Percentiles rank a stretch among this genome's conserved stretches.
Conservation (phyloP, 768 basidiomycete species). For the Tylopilus balloui region DNA sequence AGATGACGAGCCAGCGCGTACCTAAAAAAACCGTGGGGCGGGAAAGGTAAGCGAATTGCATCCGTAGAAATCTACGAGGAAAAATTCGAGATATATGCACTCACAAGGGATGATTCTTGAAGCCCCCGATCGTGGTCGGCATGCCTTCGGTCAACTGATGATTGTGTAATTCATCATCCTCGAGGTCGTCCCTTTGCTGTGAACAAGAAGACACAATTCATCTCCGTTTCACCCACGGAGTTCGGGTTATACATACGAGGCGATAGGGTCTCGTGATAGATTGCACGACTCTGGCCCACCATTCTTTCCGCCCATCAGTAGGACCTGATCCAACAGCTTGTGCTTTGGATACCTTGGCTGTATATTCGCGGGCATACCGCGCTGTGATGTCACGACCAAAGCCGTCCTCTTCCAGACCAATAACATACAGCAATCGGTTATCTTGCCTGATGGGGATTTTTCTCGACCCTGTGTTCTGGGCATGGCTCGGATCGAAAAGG, state of each 20-base stretch:
- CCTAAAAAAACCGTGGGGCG: slow-evolving; percentile 35
- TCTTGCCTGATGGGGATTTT: slow-evolving; percentile 37
- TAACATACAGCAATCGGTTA: slow-evolving; percentile 89
- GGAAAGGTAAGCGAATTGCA: slow-evolving; percentile 2
- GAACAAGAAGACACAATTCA: slow-evolving; percentile 5
- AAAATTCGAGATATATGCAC: slow-evolving; percentile 3
- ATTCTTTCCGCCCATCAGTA: slow-evolving; percentile 61
- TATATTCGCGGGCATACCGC: slow-evolving; percentile 79
- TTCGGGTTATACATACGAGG: slow-evolving; percentile 50
- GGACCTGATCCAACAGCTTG: slow-evolving; percentile 53
- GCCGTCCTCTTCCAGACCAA: slow-evolving; percentile 93
- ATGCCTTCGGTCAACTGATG: slow-evolving; percentile 85
- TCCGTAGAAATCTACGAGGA: slow-evolving; percentile 24
- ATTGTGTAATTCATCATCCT: slow-evolving; percentile 81
- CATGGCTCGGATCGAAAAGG: slow-evolving; percentile 66
- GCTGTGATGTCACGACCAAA: slow-evolving; percentile 89
- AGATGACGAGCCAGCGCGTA: slow-evolving; percentile 86
- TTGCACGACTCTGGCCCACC: slow-evolving; percentile 77
- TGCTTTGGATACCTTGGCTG: slow-evolving; percentile 74
- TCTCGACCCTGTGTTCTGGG: slow-evolving; percentile 16
- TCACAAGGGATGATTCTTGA: slow-evolving; percentile 93
- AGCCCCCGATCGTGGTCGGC: slow-evolving; percentile 85
- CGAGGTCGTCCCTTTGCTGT: slow-evolving; percentile 87
- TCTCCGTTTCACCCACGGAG: slow-evolving; percentile 19
- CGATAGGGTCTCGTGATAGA: slow-evolving; percentile 72